phyloP scores from a whole-genome alignment of 2,329 filamentous ascomycete species.

The Colletotrichum sp. region DNA sequence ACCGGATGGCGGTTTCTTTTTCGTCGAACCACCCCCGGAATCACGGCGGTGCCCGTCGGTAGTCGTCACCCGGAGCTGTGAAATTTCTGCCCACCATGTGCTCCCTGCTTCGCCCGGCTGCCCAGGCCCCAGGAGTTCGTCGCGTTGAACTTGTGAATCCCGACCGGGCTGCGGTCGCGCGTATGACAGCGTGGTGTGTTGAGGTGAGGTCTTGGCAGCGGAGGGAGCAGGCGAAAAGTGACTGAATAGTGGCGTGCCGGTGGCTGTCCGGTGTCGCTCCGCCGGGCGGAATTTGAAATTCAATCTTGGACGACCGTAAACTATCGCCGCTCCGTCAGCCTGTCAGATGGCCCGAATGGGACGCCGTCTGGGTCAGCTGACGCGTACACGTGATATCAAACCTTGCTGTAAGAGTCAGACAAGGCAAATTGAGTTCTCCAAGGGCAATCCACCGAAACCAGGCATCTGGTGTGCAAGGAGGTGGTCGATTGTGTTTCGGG shows the following conservation, averaged over 20 bases:
- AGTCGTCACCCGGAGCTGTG: background rate
- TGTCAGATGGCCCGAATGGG: background rate
- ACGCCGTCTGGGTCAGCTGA: constrained; percentile 6
- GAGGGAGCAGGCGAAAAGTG: background rate
- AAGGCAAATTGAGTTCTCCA: background rate
- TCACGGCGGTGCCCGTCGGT: background rate
- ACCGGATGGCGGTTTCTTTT: background rate
- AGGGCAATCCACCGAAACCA: background rate
- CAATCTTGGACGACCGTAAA: background rate
- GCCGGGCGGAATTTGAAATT: constrained; percentile 8
- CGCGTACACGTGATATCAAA: constrained; percentile 18
- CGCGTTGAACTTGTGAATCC: background rate
- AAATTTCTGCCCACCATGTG: background rate
- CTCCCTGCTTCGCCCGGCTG: background rate
- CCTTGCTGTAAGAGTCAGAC: background rate
- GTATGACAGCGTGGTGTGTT: background rate
- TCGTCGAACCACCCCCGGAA: background rate
- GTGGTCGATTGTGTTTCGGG: background rate
- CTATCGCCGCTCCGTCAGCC: background rate
- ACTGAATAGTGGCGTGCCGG: constrained; percentile 9
- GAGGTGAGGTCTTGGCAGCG: background rate
- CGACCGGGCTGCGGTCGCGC: background rate
- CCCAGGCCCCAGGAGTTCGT: background rate
- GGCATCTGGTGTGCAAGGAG: background rate
- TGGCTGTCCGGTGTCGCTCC: constrained; percentile 12